These are phyloP conservation scores for Mycena pura DNA, from an alignment of 768 basidiomycete genomes.

Conservation along the genomic window DNA sequence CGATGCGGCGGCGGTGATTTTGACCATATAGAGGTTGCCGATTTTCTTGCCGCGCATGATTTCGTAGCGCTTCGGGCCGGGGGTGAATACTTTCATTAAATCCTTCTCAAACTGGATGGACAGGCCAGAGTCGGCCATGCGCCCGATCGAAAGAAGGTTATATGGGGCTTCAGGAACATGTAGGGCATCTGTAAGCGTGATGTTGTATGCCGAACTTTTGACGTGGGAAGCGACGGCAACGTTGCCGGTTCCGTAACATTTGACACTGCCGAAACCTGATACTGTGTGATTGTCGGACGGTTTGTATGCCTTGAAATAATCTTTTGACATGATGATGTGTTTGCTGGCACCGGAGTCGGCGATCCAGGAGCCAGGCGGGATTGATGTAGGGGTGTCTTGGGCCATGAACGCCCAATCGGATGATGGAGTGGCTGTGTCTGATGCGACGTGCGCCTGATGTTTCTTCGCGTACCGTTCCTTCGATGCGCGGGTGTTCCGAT, in stretches of 20 bases:
- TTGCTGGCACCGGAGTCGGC: slow-evolving; percentile 10
- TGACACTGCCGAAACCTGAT: slow-evolving; percentile 9
- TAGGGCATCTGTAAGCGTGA: slow-evolving; percentile 1
- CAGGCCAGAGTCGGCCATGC: slow-evolving; percentile 15
- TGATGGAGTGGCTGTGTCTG: neutral
- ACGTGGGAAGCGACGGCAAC: slow-evolving; percentile 13
- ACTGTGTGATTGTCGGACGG: neutral
- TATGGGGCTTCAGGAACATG: slow-evolving; percentile 19
- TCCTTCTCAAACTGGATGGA: slow-evolving; percentile 10
- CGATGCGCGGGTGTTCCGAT: slow-evolving; percentile 1
- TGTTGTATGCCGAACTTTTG: slow-evolving; percentile 2
- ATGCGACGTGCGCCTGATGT: neutral
- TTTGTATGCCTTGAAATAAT: neutral
- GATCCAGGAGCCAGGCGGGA: slow-evolving; percentile 3
- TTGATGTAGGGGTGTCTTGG: neutral
- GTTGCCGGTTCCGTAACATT: slow-evolving; percentile 8
- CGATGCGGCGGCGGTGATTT: neutral
- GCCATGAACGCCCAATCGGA: slow-evolving; percentile 13
- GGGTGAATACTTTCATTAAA: slow-evolving; percentile 16
- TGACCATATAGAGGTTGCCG: slow-evolving; percentile 9
- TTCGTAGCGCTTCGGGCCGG: neutral
- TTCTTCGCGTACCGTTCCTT: slow-evolving; percentile 3
- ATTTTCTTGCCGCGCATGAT: slow-evolving; percentile 15
- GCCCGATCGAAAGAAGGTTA: too few species aligned
- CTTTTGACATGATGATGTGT: neutral